A percentile compares a stretch with the other conserved stretches of the same genome.
Evolutionary conservation across 106 monocot species (phyloP).

Genomic region (Dendrobium huoshanense): DNA sequence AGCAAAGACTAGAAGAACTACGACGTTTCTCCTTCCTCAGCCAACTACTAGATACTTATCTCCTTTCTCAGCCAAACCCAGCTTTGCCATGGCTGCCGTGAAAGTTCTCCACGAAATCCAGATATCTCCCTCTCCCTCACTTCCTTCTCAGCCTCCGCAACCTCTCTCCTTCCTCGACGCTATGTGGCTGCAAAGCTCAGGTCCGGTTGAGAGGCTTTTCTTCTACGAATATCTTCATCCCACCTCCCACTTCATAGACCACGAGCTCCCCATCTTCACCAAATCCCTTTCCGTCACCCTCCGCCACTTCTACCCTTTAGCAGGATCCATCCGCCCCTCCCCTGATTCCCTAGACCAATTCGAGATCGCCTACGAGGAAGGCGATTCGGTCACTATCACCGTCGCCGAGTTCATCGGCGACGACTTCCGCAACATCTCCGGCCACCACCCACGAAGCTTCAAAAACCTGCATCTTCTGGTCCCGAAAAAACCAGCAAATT

Average conservation of each 20-base stretch:
- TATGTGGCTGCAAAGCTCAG: slow-evolving; percentile 7
- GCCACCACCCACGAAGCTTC: slow-evolving; percentile 10
- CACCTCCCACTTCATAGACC: slow-evolving; percentile 16
- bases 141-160: slow-evolving; percentile 2
- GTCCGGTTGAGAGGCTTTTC: slow-evolving; percentile 43
- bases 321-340: slow-evolving; percentile 19
- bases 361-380: slow-evolving; percentile 27
- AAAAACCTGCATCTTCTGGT: slow-evolving; percentile 10
- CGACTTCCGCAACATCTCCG: slow-evolving; percentile 17
- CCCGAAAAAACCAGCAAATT: slow-evolving; percentile 10
- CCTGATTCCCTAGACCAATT: slow-evolving; percentile 2
- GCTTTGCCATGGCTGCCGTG: neutral
- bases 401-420: slow-evolving; percentile 15
- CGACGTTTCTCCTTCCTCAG: too few relatives aligned
- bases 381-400: slow-evolving; percentile 23
- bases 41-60: too few relatives aligned
- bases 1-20: too few relatives aligned
- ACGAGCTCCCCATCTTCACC: slow-evolving; percentile 28
- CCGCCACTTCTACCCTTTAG: slow-evolving; percentile 28
- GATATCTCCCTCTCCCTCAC: neutral
- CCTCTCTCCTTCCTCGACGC: slow-evolving; percentile 34
- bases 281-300: slow-evolving; percentile 43
- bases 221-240: slow-evolving; percentile 34
- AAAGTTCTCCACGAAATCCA: slow-evolving; percentile 5
- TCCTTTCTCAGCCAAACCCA: neutral